phyloP scores from a whole-genome alignment of 2,329 filamentous ascomycete species.

The Biscogniauxia marginata region DNA sequence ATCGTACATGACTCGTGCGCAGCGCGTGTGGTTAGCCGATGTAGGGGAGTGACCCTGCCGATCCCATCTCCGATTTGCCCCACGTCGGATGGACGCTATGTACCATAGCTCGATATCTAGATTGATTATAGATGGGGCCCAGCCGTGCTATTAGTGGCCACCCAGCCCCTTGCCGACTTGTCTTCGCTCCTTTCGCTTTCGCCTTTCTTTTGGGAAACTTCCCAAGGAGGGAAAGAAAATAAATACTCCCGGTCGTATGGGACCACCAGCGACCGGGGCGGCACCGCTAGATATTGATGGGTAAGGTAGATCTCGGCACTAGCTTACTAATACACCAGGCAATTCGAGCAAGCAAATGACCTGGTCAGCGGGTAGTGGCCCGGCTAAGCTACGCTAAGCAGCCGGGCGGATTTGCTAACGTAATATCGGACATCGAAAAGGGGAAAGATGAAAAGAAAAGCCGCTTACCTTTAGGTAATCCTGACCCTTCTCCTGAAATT shows the following conservation, averaged over 20 bases:
- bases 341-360: background rate
- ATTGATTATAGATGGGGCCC: background rate
- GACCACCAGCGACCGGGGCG: background rate
- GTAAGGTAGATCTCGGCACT: background rate
- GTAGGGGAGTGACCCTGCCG: background rate
- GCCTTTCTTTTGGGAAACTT: too few species aligned
- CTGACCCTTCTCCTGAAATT: slow-evolving; percentile 87
- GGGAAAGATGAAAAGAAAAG: background rate
- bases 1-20: background rate
- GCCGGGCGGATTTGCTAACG: background rate
- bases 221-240: background rate
- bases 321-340: background rate
- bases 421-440: background rate
- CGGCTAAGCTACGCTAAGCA: background rate
- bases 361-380: background rate
- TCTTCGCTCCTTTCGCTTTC: too few species aligned
- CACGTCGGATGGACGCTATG: background rate
- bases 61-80: background rate
- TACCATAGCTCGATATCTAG: background rate
- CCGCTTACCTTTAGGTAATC: slow-evolving; percentile 82
- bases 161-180: background rate
- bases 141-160: background rate
- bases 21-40: background rate
- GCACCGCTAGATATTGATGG: background rate
- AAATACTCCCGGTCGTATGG: background rate